phyloP scores from a whole-genome alignment of 2,329 filamentous ascomycete species.

The Xylariomycetidae sp. region DNA sequence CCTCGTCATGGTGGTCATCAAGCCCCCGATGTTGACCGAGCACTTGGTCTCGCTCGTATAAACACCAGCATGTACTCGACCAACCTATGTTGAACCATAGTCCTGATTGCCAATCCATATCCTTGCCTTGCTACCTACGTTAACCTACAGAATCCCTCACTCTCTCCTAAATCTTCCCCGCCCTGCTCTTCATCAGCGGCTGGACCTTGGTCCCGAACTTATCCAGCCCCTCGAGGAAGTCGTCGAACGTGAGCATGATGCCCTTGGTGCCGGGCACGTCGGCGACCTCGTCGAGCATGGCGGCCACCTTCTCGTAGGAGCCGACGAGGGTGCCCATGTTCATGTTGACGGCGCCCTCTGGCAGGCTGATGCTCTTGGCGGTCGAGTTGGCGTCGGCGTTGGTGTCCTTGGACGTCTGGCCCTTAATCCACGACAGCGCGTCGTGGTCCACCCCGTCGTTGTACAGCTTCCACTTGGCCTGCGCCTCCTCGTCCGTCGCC shows the following conservation, averaged over 20 bases:
- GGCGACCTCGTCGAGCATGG: slow-evolving; percentile 28
- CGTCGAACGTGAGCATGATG: slow-evolving; percentile 30
- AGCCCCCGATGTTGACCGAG: no score
- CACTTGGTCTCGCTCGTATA: no score
- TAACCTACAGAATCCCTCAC: no score
- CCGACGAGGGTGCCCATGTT: slow-evolving; percentile 27
- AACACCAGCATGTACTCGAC: no score
- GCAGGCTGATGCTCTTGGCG: slow-evolving; percentile 19
- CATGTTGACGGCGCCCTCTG: slow-evolving; percentile 27
- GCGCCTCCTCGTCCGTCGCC: slow-evolving; percentile 24
- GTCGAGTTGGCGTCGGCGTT: slow-evolving; percentile 26
- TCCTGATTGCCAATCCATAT: no score
- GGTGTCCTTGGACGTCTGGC: slow-evolving; percentile 25
- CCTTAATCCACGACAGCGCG: slow-evolving; percentile 27
- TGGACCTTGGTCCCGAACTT: slow-evolving; percentile 28
- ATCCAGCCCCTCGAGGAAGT: slow-evolving; percentile 25
- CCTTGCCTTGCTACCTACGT: no score
- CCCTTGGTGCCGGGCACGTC: slow-evolving; percentile 26
- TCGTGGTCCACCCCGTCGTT: slow-evolving; percentile 26
- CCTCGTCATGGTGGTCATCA: no score
- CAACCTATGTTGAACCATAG: no score
- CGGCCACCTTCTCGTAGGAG: slow-evolving; percentile 23
- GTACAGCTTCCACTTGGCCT: slow-evolving; percentile 28
- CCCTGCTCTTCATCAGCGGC: slow-evolving; percentile 28
- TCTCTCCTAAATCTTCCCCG: slow-evolving; percentile 8